These are phyloP conservation scores for Pisolithus marmoratus DNA, from an alignment of 768 basidiomycete genomes.

Conservation along the genomic window DNA sequence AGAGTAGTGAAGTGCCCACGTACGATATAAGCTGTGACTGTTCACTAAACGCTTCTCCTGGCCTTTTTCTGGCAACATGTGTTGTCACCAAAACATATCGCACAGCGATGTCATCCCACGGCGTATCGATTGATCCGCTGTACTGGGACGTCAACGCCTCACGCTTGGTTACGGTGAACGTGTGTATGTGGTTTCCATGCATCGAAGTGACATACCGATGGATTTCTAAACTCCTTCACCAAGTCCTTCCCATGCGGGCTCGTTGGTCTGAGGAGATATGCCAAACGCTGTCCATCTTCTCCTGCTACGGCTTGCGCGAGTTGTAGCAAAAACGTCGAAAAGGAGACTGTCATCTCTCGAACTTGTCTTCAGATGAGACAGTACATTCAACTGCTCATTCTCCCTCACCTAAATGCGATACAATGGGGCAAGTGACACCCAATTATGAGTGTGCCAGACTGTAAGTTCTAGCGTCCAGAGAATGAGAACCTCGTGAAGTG, in stretches of 20 bases:
- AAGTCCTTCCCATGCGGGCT: conserved; percentile 74
- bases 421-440: too few species aligned
- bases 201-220: conserved; percentile 32
- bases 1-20: conserved; percentile 26
- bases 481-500: too few species aligned
- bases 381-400: background rate
- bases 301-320: conserved; percentile 54
- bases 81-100: conserved; percentile 75
- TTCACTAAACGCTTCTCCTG: conserved; percentile 74
- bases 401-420: too few species aligned
- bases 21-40: conserved; percentile 72
- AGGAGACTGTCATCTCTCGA: conserved; percentile 36
- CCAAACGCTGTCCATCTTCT: conserved; percentile 65
- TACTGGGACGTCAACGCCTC: conserved; percentile 24
- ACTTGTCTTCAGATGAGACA: too few species aligned
- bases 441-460: too few species aligned
- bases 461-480: too few species aligned
- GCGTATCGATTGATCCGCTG: conserved; percentile 58
- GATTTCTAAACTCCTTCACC: conserved; percentile 64
- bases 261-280: conserved; percentile 70
- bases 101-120: conserved; percentile 85
- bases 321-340: conserved; percentile 54
- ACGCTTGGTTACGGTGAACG: conserved; percentile 34
- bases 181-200: background rate
- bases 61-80: conserved; percentile 61